These are phyloP conservation scores for Stereocaulon alpinum DNA, from an alignment of 495 filamentous ascomycete species.

Conservation along the genomic window DNA sequence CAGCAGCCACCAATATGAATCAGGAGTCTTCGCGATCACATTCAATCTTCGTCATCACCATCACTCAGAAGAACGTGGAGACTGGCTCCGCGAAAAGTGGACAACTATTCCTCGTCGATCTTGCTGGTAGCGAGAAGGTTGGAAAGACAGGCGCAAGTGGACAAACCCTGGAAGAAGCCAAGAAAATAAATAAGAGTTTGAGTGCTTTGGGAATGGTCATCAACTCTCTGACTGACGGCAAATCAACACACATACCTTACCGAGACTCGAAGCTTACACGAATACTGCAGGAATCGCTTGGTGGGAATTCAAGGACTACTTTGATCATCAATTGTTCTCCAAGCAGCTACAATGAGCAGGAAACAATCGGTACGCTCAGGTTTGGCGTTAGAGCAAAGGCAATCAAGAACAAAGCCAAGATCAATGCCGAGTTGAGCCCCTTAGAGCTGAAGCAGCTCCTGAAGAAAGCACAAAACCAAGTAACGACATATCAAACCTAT, in stretches of 20 bases:
- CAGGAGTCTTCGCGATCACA: slow-evolving; percentile 97
- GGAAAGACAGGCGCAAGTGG: slow-evolving; percentile 97
- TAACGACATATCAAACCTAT: slow-evolving; percentile 78
- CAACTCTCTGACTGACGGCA: slow-evolving; percentile 92
- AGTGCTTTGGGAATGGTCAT: slow-evolving; percentile 98
- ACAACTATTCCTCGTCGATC: slow-evolving; percentile 91
- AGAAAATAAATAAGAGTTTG: slow-evolving; percentile 99
- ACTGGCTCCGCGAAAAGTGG: slow-evolving; percentile 94
- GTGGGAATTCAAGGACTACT: slow-evolving; percentile 94
- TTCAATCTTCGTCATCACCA: slow-evolving; percentile 95
- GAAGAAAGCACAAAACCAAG: slow-evolving; percentile 82
- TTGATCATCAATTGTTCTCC: slow-evolving; percentile 98
- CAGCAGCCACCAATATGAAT: slow-evolving; percentile 99
- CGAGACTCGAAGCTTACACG: slow-evolving; percentile 96
- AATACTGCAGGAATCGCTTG: slow-evolving; percentile 91
- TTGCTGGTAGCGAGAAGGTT: slow-evolving; percentile 96
- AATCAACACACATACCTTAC: slow-evolving; percentile 95
- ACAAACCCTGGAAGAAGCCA: slow-evolving; percentile 94
- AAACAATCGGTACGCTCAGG: slow-evolving; percentile 85
- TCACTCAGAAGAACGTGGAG: slow-evolving; percentile 96
- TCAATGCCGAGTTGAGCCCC: slow-evolving; percentile 94
- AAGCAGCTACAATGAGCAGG: slow-evolving; percentile 93
- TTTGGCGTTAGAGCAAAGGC: slow-evolving; percentile 97
- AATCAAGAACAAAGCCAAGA: slow-evolving; percentile 99
- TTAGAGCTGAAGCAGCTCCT: slow-evolving; percentile 85